A percentile compares a stretch with the other conserved stretches of the same genome.
Conservation (phyloP, 352 stramenopile species). For the Pythium vanterpoolii region DNA sequence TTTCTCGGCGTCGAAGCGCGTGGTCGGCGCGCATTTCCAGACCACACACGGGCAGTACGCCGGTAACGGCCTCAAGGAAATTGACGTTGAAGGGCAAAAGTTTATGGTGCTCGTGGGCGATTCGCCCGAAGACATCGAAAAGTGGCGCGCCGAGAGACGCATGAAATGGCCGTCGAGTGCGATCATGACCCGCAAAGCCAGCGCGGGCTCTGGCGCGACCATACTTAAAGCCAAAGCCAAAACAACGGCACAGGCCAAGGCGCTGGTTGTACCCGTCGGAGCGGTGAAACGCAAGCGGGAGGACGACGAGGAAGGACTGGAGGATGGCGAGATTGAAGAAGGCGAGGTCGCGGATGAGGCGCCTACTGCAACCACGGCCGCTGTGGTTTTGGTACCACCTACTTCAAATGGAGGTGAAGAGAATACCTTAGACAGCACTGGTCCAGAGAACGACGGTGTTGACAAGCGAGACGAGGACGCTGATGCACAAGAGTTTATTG, state of each 20-base stretch:
- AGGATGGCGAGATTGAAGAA: constrained; percentile 59
- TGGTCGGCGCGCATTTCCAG: constrained; percentile 69
- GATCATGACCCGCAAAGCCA: constrained; percentile 16
- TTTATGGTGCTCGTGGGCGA: constrained; percentile 85
- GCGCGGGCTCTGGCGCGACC: constrained; percentile 6
- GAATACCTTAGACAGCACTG: background rate
- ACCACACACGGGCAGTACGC: constrained; percentile 65
- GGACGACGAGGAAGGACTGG: constrained; percentile 31
- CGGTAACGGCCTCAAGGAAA: constrained; percentile 73
- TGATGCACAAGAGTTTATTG: constrained; percentile 14
- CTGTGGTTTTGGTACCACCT: background rate
- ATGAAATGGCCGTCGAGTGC: constrained; percentile 55
- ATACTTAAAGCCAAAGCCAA: too few species aligned
- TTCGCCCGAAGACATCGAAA: constrained; percentile 72
- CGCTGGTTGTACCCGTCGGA: background rate
- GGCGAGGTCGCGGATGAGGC: constrained; percentile 11
- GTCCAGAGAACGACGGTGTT: constrained; percentile 26
- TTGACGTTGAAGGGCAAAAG: constrained; percentile 84
- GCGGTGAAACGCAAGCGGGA: constrained; percentile 53
- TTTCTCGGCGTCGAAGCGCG: constrained; percentile 70
- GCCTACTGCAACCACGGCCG: background rate
- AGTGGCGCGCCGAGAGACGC: constrained; percentile 73
- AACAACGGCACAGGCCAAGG: too few species aligned
- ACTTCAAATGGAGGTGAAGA: background rate
- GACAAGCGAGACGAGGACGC: constrained; percentile 25